These are phyloP conservation scores for Microbotryum intermedium DNA, from an alignment of 1,284 basidiomycete species.

Conservation along the genomic window DNA sequence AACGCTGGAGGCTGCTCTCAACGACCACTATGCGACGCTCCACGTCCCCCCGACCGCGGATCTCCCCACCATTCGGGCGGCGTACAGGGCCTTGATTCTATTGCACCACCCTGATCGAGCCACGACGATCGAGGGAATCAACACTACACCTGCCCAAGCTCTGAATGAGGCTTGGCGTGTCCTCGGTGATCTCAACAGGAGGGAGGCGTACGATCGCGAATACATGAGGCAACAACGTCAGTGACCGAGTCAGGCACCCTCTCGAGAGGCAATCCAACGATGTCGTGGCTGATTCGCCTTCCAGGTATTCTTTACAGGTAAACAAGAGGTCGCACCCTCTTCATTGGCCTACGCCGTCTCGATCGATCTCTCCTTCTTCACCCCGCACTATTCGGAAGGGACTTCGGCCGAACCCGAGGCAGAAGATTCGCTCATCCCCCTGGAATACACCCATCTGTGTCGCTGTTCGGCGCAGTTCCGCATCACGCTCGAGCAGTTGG, in stretches of 20 bases:
- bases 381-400: conserved; percentile 19
- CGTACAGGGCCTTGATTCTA: conserved; percentile 10
- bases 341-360: not conserved
- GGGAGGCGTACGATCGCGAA: conserved; percentile 16
- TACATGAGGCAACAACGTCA: no score
- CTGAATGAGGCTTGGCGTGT: conserved; percentile 41
- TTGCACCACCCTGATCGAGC: conserved; percentile 18
- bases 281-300: no score
- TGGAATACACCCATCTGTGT: conserved; percentile 40
- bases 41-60: no score
- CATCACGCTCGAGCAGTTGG: conserved; percentile 40
- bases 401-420: not conserved
- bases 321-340: not conserved
- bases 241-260: no score
- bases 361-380: conserved; percentile 16
- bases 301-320: not conserved
- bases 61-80: not conserved
- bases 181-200: conserved; percentile 32
- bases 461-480: conserved; percentile 40
- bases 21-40: no score
- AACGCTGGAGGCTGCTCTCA: no score
- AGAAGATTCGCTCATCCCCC: conserved; percentile 30
- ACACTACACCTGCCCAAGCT: no score
- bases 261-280: no score
- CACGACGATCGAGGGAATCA: not conserved